Conservation (phyloP, 305 asterid species). For the Euphrasia arctica region DNA sequence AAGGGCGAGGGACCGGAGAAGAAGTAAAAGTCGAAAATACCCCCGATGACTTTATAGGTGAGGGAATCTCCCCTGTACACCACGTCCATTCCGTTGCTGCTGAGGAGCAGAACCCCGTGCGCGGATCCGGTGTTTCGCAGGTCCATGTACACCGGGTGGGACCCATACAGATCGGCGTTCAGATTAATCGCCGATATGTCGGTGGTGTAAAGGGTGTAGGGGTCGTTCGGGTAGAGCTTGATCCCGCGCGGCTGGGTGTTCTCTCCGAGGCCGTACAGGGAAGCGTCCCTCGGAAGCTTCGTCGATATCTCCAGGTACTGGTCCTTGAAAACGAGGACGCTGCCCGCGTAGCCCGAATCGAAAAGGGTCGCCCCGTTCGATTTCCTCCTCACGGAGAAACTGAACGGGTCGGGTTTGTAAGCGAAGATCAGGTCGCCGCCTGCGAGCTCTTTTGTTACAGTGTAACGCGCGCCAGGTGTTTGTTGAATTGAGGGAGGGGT, state of each 20-base stretch:
- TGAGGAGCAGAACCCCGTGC: slow-evolving; percentile 73
- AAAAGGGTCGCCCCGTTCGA: slow-evolving; percentile 76
- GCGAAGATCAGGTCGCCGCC: slow-evolving; percentile 67
- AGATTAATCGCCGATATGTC: slow-evolving; percentile 78
- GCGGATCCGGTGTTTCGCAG: slow-evolving; percentile 52
- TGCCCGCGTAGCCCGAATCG: slow-evolving; percentile 47
- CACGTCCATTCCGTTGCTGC: slow-evolving; percentile 96
- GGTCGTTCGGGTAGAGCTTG: slow-evolving; percentile 71
- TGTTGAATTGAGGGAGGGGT: slow-evolving; percentile 47
- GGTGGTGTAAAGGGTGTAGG: slow-evolving; percentile 73
- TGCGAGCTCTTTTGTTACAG: slow-evolving; percentile 33
- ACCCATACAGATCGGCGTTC: slow-evolving; percentile 79
- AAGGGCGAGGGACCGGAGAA: slow-evolving; percentile 86
- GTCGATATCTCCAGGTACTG: slow-evolving; percentile 90
- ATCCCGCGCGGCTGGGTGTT: slow-evolving; percentile 88
- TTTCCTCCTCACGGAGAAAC: slow-evolving; percentile 60
- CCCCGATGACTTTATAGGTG: slow-evolving; percentile 92
- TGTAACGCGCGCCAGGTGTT: slow-evolving; percentile 17
- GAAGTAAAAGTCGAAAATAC: slow-evolving; percentile 89
- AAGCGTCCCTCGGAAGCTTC: slow-evolving; percentile 65
- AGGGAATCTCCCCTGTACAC: slow-evolving; percentile 70
- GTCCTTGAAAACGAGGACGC: slow-evolving; percentile 73
- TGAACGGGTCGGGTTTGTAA: slow-evolving; percentile 67
- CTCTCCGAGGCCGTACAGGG: slow-evolving; percentile 87
- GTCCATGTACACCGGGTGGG: slow-evolving; percentile 97